Evolutionary conservation across 2,329 filamentous ascomycete genomes (phyloP), one percentile per base, ranked within the genome.

Genomic region (Achaetomium macrosporum): DNA sequence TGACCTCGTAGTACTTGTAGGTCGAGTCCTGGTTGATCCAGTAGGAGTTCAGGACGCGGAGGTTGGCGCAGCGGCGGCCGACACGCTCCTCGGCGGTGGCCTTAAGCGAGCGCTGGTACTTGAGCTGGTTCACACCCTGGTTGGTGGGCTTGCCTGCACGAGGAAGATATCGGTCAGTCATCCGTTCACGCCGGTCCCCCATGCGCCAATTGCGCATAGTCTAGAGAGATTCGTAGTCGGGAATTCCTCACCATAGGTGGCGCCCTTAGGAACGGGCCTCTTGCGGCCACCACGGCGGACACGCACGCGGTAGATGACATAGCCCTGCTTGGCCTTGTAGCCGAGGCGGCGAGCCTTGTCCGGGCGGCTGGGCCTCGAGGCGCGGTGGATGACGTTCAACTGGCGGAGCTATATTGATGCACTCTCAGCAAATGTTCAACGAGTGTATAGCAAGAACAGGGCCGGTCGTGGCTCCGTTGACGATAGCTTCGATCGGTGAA

Each of bases 321-420:
- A 99, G 77, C 93, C 93, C 83, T 99, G 93, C 90, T 99, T 99
- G 83, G 95, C 93, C 89, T 99, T 99, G 90, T 99, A 99, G 71
- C 93, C 93, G 68, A 99, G 89, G 77, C 95, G 93, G 79, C 93
- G 93, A 73, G 95, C 93, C 89, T 99, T 99, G 83, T 99, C 95
- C 72, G 93, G 93, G 76, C 93, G 93, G 70, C 91, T 96, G 68
- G 93, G 93, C 71, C 92, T 91, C 71, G 90, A 95, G 73, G 93
- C 93, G 76, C 93, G 92, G 86, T 99, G 93, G 82, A 97, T 93
- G 77, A 96, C 91, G 81, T 97, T 95, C 81, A 97, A 82, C 84
- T 97, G 92, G 82, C 92, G 91, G 77, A 95, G 90, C 92, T 96
- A 93, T 92, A 91, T 92, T 93, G 79, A 93, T 93, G 90, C 88